phyloP scores from a whole-genome alignment of 768 basidiomycete genomes.

The Suillus alpinus region DNA sequence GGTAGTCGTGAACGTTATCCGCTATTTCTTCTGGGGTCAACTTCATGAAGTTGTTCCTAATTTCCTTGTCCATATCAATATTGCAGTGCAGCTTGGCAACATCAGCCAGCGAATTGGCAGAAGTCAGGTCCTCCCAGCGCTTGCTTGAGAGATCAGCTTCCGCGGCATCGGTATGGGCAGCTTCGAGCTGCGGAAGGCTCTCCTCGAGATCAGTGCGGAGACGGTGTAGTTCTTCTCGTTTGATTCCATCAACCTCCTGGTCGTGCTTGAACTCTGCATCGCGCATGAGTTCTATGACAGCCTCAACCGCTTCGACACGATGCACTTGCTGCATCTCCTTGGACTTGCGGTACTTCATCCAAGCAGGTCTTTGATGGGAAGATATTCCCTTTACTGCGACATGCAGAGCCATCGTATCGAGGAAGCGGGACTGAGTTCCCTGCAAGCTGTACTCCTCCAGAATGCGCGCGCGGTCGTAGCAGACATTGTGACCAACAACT shows the following conservation, averaged over 20 bases:
- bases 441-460: conserved; percentile 76
- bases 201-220: conserved; percentile 39
- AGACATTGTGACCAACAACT: conserved; percentile 92
- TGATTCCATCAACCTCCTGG: conserved; percentile 38
- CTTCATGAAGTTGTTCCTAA: conserved; percentile 75
- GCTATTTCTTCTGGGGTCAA: conserved; percentile 61
- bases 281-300: conserved; percentile 52
- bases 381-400: conserved; percentile 93
- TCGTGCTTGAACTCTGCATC: conserved; percentile 35
- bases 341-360: conserved; percentile 81
- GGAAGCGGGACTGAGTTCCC: conserved; percentile 70
- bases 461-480: conserved; percentile 86
- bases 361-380: conserved; percentile 89
- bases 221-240: conserved; percentile 38
- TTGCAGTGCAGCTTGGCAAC: conserved; percentile 89
- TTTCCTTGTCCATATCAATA: conserved; percentile 73
- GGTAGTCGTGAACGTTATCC: conserved; percentile 65
- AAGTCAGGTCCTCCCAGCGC: conserved; percentile 92
- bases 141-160: conserved; percentile 45
- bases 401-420: conserved; percentile 95
- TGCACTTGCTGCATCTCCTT: conserved; percentile 55
- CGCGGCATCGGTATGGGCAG: conserved; percentile 36
- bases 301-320: conserved; percentile 62
- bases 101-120: conserved; percentile 87
- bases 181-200: conserved; percentile 35